Evolutionary conservation across 2,329 filamentous ascomycete species (phyloP), one percentile per base, ranked within the genome.

Genomic region (Metarhizium humberi): DNA sequence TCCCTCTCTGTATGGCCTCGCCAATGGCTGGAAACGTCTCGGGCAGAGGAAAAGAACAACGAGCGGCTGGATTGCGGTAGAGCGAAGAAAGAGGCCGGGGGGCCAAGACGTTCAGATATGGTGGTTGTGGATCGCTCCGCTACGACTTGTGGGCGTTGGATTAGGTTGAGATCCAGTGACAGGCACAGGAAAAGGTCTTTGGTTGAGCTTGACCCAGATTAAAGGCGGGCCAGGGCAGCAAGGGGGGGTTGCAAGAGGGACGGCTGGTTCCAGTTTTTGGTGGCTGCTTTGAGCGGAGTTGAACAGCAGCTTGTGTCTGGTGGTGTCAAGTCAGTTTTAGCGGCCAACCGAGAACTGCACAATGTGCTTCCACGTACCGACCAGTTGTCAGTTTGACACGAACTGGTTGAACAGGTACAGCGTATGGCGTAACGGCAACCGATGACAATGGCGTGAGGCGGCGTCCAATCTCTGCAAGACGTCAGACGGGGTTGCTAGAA

Each of bases 71-170:
- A 47, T 45, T 49, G 50, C 50, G 18, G 38, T 7, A 48, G 20
- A 42, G 36, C 34, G 18, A 47, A 46, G 29, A 46, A 13, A 14
- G 45, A 47, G 32, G 30, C n/a, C 45, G 38, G 45, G 18, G 36
- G 49, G n/a, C 48, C 14, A 16, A 57, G 40, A 49, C 34, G 30
- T 46, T 53, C 38, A 29, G 32, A 48, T 16, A 45, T 45, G 34
- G 34, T 57, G 49, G 45, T 43, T 36, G 52, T 57, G 55, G 52
- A 57, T 46, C 50, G 43, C 55, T 43, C 52, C 45, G 50, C 52
- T 47, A n/a, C 18, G 45, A 20, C 25, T 49, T 16, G 52, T 52
- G 52, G 55, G 49, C 52, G 55, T 40, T 52, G 34, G 48, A 50
- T 52, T 52, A 46, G 49, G 52, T 32, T 18, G 40, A 50, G 48